Conservation (phyloP, 2,329 filamentous ascomycete genomes). For the Aspergillus proliferans region DNA sequence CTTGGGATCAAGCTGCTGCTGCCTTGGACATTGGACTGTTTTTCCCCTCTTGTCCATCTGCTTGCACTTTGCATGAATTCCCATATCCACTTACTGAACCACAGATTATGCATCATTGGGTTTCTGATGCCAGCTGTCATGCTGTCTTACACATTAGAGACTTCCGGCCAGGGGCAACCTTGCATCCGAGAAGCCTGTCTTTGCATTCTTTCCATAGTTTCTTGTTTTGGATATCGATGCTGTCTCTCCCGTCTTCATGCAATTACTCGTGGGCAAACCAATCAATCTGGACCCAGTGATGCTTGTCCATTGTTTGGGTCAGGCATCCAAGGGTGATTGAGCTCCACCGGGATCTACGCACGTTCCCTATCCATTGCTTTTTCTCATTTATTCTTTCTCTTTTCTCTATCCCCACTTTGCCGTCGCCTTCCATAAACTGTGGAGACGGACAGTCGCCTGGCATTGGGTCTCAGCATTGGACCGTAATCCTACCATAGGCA, state of each 20-base stretch:
- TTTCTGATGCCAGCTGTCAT: conserved; percentile 32
- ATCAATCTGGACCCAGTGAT: not conserved
- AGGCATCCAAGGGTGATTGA: not conserved
- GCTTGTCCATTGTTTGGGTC: not conserved
- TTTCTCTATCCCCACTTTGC: not conserved
- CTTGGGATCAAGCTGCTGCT: conserved; percentile 23
- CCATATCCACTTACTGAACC: conserved; percentile 21
- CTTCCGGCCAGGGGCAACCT: conserved; percentile 19
- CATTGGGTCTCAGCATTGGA: conserved; percentile 12
- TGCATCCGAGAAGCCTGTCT: conserved; percentile 14
- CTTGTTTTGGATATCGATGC: not conserved
- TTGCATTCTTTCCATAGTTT: not conserved
- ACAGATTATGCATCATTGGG: conserved; percentile 28
- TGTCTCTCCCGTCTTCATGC: not conserved
- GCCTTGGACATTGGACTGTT: conserved; percentile 21
- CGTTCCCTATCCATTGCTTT: not conserved
- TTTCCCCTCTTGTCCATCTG: conserved; percentile 26
- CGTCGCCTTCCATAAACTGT: not conserved
- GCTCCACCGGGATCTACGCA: not conserved
- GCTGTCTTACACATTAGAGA: conserved; percentile 22
- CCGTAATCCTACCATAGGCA: conserved; percentile 9
- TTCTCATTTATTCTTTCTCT: not conserved
- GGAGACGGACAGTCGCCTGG: not conserved
- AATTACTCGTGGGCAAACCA: not conserved
- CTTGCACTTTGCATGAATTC: conserved; percentile 23